phyloP scores from a whole-genome alignment of 768 basidiomycete genomes.

The Tephrocybe rancida region DNA sequence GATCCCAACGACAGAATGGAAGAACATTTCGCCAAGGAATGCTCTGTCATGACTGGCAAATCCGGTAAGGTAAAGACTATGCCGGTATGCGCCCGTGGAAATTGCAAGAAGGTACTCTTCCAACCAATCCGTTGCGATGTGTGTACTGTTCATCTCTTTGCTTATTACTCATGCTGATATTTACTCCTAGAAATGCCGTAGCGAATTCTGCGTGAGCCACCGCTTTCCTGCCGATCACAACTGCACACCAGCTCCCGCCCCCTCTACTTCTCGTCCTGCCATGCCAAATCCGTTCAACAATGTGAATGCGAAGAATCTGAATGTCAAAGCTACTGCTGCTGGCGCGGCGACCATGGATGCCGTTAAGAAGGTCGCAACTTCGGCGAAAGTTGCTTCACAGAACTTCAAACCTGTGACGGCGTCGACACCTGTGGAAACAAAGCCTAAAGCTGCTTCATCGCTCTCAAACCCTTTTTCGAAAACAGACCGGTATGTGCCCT shows the following conservation, averaged over 20 bases:
- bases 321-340: conserved; percentile 39
- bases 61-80: conserved; percentile 42
- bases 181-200: conserved; percentile 57
- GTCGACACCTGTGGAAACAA: conserved; percentile 20
- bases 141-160: conserved; percentile 29
- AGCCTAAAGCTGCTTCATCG: conserved; percentile 15
- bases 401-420: conserved; percentile 15
- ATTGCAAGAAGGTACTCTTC: conserved; percentile 75
- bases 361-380: conserved; percentile 37
- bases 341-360: conserved; percentile 21
- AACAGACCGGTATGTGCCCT: conserved; percentile 66
- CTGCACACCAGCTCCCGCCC: conserved; percentile 38
- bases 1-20: conserved; percentile 87
- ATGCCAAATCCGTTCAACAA: conserved; percentile 24
- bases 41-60: conserved; percentile 70
- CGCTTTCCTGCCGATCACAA: conserved; percentile 77
- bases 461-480: conserved; percentile 42
- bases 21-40: conserved; percentile 65
- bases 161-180: neutral
- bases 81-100: conserved; percentile 60
- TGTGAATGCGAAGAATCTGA: conserved; percentile 41
- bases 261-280: conserved; percentile 16
- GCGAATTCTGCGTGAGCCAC: conserved; percentile 77
- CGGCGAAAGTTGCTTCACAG: conserved; percentile 23
- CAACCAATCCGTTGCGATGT: conserved; percentile 77